phyloP scores from a whole-genome alignment of 78 protist genomes.

The Cavenderia fasciculata region DNA sequence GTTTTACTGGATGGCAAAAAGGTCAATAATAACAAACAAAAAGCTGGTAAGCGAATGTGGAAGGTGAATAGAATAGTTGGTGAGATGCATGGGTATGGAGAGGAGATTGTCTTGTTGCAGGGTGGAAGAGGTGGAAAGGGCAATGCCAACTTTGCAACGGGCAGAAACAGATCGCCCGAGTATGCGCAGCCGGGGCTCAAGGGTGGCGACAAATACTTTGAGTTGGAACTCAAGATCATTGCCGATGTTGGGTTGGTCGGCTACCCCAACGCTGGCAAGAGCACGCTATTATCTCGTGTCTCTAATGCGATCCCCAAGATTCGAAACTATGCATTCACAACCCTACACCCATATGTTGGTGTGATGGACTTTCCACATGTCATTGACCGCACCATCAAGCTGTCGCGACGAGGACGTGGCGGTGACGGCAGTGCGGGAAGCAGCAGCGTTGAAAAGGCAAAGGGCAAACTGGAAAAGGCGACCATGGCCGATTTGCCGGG shows the following conservation, averaged over 20 bases:
- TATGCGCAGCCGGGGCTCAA: slow-evolving; percentile 57
- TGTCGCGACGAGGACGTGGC: slow-evolving; percentile 16
- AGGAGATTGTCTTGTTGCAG: slow-evolving; percentile 1
- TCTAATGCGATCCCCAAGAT: slow-evolving; percentile 84
- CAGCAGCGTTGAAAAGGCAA: too few species aligned
- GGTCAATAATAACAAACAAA: neutral
- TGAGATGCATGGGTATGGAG: slow-evolving; percentile 33
- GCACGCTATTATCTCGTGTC: slow-evolving; percentile 66
- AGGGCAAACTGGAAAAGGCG: neutral
- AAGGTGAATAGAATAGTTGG: neutral
- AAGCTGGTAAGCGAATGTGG: neutral
- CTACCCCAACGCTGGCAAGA: slow-evolving; percentile 89
- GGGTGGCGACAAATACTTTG: slow-evolving; percentile 67
- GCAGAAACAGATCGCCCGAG: slow-evolving; percentile 70
- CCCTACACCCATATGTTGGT: slow-evolving; percentile 86
- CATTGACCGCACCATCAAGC: neutral
- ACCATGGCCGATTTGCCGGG: slow-evolving; percentile 89
- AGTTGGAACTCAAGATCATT: slow-evolving; percentile 69
- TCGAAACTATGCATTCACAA: slow-evolving; percentile 83
- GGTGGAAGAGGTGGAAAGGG: slow-evolving; percentile 83
- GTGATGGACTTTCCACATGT: slow-evolving; percentile 34
- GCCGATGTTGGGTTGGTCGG: slow-evolving; percentile 90
- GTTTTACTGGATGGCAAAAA: slow-evolving; percentile 18
- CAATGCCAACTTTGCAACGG: slow-evolving; percentile 55
- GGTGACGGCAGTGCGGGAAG: too few species aligned